phyloP scores from a whole-genome alignment of 2,329 filamentous ascomycete species.

The Fusarium penzigii region DNA sequence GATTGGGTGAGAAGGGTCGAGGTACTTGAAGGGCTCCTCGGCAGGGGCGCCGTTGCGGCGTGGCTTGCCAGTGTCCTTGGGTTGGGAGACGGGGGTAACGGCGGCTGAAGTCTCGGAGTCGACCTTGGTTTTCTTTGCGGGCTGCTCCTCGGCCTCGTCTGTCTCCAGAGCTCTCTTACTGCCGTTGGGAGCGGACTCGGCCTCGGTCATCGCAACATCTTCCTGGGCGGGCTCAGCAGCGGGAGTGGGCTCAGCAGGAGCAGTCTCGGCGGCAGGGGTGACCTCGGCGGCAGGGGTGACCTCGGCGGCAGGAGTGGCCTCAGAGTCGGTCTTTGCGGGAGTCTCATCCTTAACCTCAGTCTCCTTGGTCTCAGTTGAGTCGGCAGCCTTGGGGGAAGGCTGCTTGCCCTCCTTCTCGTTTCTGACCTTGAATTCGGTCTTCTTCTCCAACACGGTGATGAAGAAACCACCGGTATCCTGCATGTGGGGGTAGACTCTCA shows the following conservation, averaged over 20 bases:
- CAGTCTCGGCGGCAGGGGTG: not conserved
- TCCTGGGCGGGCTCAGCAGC: slow-evolving; percentile 23
- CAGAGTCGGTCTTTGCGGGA: not conserved
- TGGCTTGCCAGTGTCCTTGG: slow-evolving; percentile 33
- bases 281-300: not conserved
- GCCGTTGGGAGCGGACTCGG: slow-evolving; percentile 25
- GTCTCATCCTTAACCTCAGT: not conserved
- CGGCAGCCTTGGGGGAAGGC: slow-evolving; percentile 15
- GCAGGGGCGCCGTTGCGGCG: slow-evolving; percentile 52
- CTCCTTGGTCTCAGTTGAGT: slow-evolving; percentile 2
- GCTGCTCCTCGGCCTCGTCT: slow-evolving; percentile 39
- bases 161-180: slow-evolving; percentile 39
- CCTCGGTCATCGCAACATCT: slow-evolving; percentile 34
- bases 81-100: slow-evolving; percentile 26
- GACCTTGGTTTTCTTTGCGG: slow-evolving; percentile 44
- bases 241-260: not conserved
- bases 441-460: slow-evolving; percentile 93
- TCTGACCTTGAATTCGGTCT: slow-evolving; percentile 77
- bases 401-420: slow-evolving; percentile 62
- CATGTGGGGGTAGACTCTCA: slow-evolving; percentile 91
- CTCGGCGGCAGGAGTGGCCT: slow-evolving; percentile 17
- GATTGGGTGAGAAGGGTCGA: slow-evolving; percentile 72
- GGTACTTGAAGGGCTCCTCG: slow-evolving; percentile 95
- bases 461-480: slow-evolving; percentile 98
- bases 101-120: slow-evolving; percentile 16